Percentiles rank a stretch among this genome's conserved stretches.
Evolutionary conservation across 169 alveolate species (phyloP).

Genomic region (Cryptosporidium viatorum): DNA sequence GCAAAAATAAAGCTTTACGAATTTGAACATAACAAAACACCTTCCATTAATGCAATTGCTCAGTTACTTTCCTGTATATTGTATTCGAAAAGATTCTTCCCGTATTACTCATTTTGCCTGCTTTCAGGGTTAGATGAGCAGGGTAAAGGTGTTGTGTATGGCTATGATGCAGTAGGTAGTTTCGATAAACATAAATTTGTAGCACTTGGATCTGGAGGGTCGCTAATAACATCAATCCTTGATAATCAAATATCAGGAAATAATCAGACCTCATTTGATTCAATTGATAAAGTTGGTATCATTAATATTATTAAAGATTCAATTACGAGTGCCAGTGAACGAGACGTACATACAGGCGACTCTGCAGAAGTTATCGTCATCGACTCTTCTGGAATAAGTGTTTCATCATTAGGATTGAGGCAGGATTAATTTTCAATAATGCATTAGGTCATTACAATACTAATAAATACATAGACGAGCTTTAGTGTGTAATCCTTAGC

Average conservation of each 20-base stretch:
- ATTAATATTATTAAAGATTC: conserved; percentile 91
- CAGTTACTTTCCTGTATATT: conserved; percentile 90
- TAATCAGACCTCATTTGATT: conserved; percentile 61
- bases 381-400: conserved; percentile 78
- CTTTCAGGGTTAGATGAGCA: conserved; percentile 89
- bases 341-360: conserved; percentile 95
- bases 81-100: conserved; percentile 93
- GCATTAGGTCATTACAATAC: background rate
- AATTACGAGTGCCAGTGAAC: conserved; percentile 91
- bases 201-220: conserved; percentile 92
- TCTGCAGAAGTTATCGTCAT: conserved; percentile 82
- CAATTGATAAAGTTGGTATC: conserved; percentile 80
- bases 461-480: background rate
- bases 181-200: conserved; percentile 88
- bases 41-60: conserved; percentile 89
- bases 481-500: background rate
- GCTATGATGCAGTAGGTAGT: conserved; percentile 94
- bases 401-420: conserved; percentile 73
- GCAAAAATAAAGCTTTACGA: conserved; percentile 89
- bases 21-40: conserved; percentile 86
- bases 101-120: conserved; percentile 92
- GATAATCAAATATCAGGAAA: conserved; percentile 82
- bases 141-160: conserved; percentile 90
- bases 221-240: conserved; percentile 89
- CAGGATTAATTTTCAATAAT: conserved; percentile 53